Evolutionary conservation across 441 rosid genomes (phyloP), one percentile per base, ranked within the genome.

Genomic region (Jatropha multifida): DNA sequence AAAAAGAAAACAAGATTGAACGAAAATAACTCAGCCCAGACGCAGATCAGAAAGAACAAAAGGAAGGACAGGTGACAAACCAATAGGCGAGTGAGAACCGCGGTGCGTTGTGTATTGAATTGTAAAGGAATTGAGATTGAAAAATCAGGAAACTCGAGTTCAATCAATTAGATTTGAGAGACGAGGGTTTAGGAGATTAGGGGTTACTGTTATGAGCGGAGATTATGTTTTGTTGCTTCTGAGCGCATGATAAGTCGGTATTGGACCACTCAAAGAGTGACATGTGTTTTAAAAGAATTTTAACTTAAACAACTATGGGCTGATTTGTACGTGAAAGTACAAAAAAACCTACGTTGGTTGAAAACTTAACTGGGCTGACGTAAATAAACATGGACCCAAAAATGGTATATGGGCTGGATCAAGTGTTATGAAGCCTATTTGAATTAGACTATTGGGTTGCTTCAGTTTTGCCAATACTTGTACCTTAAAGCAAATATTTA

Each of bases 21-120:
- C 32, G 32, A 0, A 32, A 32, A 32, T 32, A 32, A 32, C 62
- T 76, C 78, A 70, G 49, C 12, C 66, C 80, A 80, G 60, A 56
- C 60, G 27, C 12, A 55, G 60, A n/a, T 55, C 12, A n/a, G 27
- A 12, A 14, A 69, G 42, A 54, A 61, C 32, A 32, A 32, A 32
- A 32, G 32, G 14, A 72, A 32, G 4, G 23, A 52, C 13, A 63
- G 48, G 20, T 6, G 26, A 23, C 65, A 15, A 74, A 58, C 77
- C 77, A 38, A 75, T 27, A 23, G 65, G 44, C n/a, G 65, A 65
- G 3, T 14, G 76, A 6, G 20, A 51, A 11, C n/a, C 10, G 8
- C 26, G 14, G 68, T 20, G 10, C 58, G 59, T 23, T 27, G 27
- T 2, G 61, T 20, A 3, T 23, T 17, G 52, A 75, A 42, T 40